These are phyloP conservation scores for Wallacemonas rigidus DNA, from an alignment of 208 protist genomes.

Conservation along the genomic window DNA sequence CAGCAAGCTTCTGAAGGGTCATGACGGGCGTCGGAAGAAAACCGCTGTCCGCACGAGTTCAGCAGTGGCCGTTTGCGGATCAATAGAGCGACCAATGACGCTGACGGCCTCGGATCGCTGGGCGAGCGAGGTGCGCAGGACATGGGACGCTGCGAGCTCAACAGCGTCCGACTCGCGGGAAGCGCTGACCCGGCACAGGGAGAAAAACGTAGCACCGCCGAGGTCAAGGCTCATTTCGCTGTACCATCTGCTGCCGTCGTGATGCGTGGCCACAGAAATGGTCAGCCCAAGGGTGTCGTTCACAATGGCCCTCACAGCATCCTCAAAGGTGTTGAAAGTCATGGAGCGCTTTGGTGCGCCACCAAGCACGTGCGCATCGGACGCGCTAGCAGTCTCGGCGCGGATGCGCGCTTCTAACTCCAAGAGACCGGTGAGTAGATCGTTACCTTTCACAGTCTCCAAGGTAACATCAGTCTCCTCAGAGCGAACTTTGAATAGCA, in stretches of 20 bases:
- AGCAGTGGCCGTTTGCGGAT: not conserved
- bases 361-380: too few relatives aligned
- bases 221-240: constrained; percentile 54
- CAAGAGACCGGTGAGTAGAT: constrained; percentile 2
- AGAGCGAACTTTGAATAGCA: constrained; percentile 9
- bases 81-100: not conserved
- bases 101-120: not conserved
- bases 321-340: constrained; percentile 7
- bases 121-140: constrained; percentile 3
- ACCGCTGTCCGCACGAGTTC: not conserved
- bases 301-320: constrained; percentile 15
- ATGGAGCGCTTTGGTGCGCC: too few relatives aligned
- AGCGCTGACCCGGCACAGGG: constrained; percentile 29
- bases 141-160: constrained; percentile 33
- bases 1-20: not conserved
- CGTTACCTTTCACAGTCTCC: not conserved
- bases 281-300: constrained; percentile 28
- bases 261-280: constrained; percentile 20
- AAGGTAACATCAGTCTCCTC: not conserved
- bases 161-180: constrained; percentile 55
- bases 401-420: constrained; percentile 8
- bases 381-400: not conserved
- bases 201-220: constrained; percentile 34
- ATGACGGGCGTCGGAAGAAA: not conserved
- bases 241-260: constrained; percentile 44